Evolutionary conservation across 768 basidiomycete species (phyloP), one percentile per base, ranked within the genome.

Genomic region (Boletus pseudo-olivaceus): DNA sequence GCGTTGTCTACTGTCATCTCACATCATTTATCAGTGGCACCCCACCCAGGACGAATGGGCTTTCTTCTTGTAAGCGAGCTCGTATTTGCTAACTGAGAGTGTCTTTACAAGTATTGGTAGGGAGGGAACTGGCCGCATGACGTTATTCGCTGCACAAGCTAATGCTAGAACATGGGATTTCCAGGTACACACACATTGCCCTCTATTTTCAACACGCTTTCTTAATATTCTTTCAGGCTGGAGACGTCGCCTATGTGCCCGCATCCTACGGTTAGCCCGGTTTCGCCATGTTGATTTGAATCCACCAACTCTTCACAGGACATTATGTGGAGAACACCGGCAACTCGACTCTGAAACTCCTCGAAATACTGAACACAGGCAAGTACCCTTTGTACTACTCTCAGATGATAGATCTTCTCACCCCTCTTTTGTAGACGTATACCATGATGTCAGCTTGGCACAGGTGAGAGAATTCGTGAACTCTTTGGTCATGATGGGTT

Each of bases 11-110:
- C 14, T 9, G 3, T 43, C 11, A 29, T 10, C 44, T 59, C n/a
- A 54, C 5, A 4, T 29, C 23, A 29, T 55, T 30, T 20, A 7
- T 49, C 42, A 85, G 84, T 87, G 86, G 86, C 86, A 87, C 58
- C 85, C 86, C 7, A 82, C 80, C 11, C 73, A 82, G 60, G 82
- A 84, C 54, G 84, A 85, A 68, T 86, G 84, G 84, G 75, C 70
- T 46, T 82, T 76, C 65, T 82, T 76, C 77, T 51, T 84, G 82
- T 82, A 63, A 51, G 73, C n/a, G 51, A 47, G 11, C 19, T 30
- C 11, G 2, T 5, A 34, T 32, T 32, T 29, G 11, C 12, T n/a
- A 8, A 7, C 8, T 38, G 5, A 38, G 23, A 9, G 14, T 37
- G 5, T 45, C 40, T 42, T 50, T 29, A 54, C 45, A 34, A 55